Evolutionary conservation across 2,329 filamentous ascomycete genomes (phyloP), one percentile per base, ranked within the genome.

Genomic region (Dactylella cylindrospora): DNA sequence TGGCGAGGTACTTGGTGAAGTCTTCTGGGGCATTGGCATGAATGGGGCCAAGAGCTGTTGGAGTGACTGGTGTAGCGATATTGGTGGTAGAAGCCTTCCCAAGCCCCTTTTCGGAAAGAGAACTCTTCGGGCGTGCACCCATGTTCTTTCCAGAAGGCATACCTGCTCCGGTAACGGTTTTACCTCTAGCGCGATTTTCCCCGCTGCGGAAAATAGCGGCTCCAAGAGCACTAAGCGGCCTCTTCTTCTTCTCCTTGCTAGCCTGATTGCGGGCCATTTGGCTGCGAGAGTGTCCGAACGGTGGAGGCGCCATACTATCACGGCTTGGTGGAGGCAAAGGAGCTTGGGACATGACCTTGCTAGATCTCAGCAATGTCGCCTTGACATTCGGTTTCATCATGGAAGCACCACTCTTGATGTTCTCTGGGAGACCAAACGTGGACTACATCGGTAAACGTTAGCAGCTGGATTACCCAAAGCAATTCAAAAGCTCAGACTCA

Each of bases 331-430:
- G 55, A 13, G 55, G 55, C 4, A 61, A 25, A 3, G 55, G 55
- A 26, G 41, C 23, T 12, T 45, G 47, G 22, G 43, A 61, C 47
- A 61, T 47, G 28, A 49, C 47, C 25, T 61, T 61, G 55, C 55
- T 53, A 12, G 47, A 47, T 15, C 53, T 61, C 20, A 61, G 47
- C 20, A 61, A 52, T 6, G 47, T 45, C 9, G 55, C 55, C 33
- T 61, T 61, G 29, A 61, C 47, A 15, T 61, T 47, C 5, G 47
- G 13, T 15, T 38, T 33, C 47, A 61, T 61, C 31, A 43, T 43
- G 15, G 41, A 33, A 29, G 47, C 55, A 29, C 55, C 55, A 26
- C 32, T 53, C 43, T 61, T 61, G 26, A 61, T 61, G 36, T 61
- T 51, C n/a, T 47, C 28, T 5, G 55, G 55, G n/a, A 61, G 55